Conservation (phyloP, 352 stramenopile genomes). For the Globisporangium orthogonon region DNA sequence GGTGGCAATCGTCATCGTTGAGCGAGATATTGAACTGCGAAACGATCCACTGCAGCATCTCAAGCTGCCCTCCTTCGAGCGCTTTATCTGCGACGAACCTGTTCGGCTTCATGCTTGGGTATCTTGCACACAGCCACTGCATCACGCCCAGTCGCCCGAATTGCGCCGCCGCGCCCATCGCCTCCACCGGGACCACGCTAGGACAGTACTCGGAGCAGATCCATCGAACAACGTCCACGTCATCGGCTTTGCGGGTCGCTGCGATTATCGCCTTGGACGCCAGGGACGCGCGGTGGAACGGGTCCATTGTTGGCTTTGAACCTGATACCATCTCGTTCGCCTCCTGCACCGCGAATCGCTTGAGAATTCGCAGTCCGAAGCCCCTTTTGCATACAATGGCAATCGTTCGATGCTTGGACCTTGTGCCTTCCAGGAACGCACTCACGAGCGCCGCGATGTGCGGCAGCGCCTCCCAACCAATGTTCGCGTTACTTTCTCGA, state of each 20-base stretch:
- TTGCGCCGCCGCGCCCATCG: not conserved
- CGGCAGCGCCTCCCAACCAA: too few species aligned
- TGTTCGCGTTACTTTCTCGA: too few species aligned
- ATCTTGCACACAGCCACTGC: not conserved
- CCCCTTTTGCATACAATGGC: not conserved
- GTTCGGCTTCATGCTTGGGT: not conserved
- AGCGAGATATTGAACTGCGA: not conserved
- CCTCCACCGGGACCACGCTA: not conserved
- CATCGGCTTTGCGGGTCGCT: not conserved
- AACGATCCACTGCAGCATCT: not conserved
- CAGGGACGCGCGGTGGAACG: not conserved
- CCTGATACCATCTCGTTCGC: not conserved
- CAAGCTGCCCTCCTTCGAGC: not conserved
- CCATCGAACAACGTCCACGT: not conserved
- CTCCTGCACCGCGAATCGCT: not conserved
- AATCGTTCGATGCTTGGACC: too few species aligned
- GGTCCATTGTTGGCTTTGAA: slow-evolving; percentile 4
- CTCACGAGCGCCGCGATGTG: too few species aligned
- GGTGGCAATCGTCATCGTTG: not conserved
- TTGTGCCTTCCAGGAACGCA: too few species aligned
- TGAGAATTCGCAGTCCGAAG: not conserved
- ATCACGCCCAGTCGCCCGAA: not conserved
- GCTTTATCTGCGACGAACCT: not conserved
- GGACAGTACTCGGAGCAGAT: not conserved
- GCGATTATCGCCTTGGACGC: not conserved